Base-by-base conservation (phyloP, 2,329 filamentous ascomycete species). In the Fusarium veterinarium region DNA sequence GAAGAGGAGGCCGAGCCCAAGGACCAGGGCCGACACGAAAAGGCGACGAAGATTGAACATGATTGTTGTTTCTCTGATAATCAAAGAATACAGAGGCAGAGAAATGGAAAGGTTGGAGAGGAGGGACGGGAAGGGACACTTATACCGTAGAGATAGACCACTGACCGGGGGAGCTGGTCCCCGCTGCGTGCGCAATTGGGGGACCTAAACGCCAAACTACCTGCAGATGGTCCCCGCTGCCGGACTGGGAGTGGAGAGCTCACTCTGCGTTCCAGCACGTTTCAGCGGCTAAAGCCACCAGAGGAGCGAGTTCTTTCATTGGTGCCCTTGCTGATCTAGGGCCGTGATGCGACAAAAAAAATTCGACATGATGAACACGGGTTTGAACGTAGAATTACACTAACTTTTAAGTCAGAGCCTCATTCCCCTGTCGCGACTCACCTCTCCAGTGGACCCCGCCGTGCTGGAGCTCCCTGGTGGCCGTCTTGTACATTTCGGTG, bases 41-140 rank as follows among this genome's bases (percentile, higher is more conserved):
- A 95, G 82, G 79, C 91, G 88, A 84, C 92, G 90, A 66, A 95
- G 79, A 80, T 89, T 92, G 80, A 94, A 90, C 94, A 97, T 97
- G 78, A 79, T 90, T 84, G 68, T 55, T 63, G 71, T 74, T 67
- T 74, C 66, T 57, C 57, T 46, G 75, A 48, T 73, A 67, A 61
- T 71, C 67, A 66, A 63, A 66, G 59, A 65, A 57, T 60, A 57
- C 68, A 60, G 33, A 60, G 63, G 23, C 64, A 64, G 41, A 37
- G 37, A 49, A 58, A 52, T 38, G 44, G 31, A 68, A 44, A 69
- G 44, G 45, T 64, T 48, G 65, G 51, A 51, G 65, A 40, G 46
- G 72, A 74, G 58, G 60, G 66, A 49, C 41, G 52, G 60, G 62
- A 65, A 66, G 72, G 73, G 75, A 73, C 73, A 73, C 76, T 77